Evolutionary conservation across 2,329 filamentous ascomycete species (phyloP).

Genomic region (Clonostachys rosea): DNA sequence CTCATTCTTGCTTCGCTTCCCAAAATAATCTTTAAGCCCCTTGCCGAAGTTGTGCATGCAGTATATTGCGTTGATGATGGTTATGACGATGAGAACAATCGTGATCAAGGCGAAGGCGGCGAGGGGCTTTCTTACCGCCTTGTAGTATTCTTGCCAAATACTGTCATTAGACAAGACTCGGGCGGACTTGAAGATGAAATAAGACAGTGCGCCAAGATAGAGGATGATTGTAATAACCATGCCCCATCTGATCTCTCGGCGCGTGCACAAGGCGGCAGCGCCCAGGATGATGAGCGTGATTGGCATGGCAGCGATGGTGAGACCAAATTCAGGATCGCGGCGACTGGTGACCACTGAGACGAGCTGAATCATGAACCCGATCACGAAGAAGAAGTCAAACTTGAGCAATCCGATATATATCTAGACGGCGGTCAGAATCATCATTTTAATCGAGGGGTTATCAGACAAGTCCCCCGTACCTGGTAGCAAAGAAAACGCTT

Average conservation of each 20-base stretch:
- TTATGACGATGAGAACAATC: slow-evolving; percentile 80
- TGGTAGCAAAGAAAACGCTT: slow-evolving; percentile 94
- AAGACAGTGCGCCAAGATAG: slow-evolving; percentile 84
- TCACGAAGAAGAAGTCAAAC: slow-evolving; percentile 99
- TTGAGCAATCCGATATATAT: slow-evolving; percentile 97
- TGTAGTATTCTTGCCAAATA: slow-evolving; percentile 55
- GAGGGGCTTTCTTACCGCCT: slow-evolving; percentile 76
- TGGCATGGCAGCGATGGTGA: slow-evolving; percentile 87
- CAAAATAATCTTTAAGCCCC: slow-evolving; percentile 79
- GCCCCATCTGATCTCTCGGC: slow-evolving; percentile 74
- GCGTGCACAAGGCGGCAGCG: slow-evolving; percentile 78
- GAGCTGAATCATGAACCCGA: slow-evolving; percentile 97
- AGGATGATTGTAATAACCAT: slow-evolving; percentile 77
- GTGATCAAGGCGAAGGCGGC: slow-evolving; percentile 94
- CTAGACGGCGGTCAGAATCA: slow-evolving; percentile 36
- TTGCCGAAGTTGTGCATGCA: slow-evolving; percentile 90
- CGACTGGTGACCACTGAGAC: slow-evolving; percentile 78
- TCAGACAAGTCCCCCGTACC: slow-evolving; percentile 42
- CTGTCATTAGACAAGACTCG: slow-evolving; percentile 74
- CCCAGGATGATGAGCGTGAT: slow-evolving; percentile 87
- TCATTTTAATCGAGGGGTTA: slow-evolving; percentile 8
- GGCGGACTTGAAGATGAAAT: slow-evolving; percentile 97
- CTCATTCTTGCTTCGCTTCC: slow-evolving; percentile 32
- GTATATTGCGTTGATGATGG: slow-evolving; percentile 79
- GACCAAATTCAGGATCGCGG: slow-evolving; percentile 69